These are phyloP conservation scores for Aotearoamyces nothofagi DNA, from an alignment of 2,329 filamentous ascomycete genomes.

Conservation along the genomic window DNA sequence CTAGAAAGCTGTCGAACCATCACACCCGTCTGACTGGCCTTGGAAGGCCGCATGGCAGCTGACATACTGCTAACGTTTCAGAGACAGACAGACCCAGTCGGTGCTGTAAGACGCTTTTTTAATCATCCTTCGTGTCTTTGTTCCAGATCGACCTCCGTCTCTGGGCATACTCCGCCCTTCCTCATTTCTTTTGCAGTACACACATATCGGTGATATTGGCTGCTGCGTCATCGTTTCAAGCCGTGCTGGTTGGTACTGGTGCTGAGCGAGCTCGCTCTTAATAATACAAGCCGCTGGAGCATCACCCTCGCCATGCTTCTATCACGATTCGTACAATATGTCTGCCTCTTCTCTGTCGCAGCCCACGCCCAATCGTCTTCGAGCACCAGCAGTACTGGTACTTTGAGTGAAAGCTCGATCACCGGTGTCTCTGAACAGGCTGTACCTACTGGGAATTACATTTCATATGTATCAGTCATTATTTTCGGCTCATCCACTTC, in stretches of 20 bases:
- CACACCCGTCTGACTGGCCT: no score
- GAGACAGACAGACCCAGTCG: no score
- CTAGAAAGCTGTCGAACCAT: no score
- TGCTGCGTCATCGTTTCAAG: background rate
- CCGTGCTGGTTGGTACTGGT: background rate
- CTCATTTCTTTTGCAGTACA: background rate
- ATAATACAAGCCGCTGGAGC: no score
- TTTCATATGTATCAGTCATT: constrained; percentile 21
- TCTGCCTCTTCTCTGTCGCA: constrained; percentile 19
- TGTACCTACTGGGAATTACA: constrained; percentile 23
- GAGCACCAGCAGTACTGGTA: constrained; percentile 6
- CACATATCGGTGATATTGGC: no score
- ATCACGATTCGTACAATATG: constrained; percentile 8
- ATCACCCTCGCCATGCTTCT: constrained; percentile 10
- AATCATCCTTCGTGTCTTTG: no score
- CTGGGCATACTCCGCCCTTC: background rate
- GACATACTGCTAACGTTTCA: no score
- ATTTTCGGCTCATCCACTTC: constrained; percentile 10
- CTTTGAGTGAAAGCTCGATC: no score
- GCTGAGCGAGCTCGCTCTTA: no score
- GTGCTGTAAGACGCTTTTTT: no score
- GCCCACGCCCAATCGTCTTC: constrained; percentile 9
- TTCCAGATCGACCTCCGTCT: background rate
- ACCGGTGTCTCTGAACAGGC: constrained; percentile 11
- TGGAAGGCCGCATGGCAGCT: no score